Percentiles rank a stretch among this genome's conserved stretches.
These are phyloP conservation scores for Setomelanomma holmii DNA, from an alignment of 2,329 filamentous ascomycete species.

Conservation along the genomic window DNA sequence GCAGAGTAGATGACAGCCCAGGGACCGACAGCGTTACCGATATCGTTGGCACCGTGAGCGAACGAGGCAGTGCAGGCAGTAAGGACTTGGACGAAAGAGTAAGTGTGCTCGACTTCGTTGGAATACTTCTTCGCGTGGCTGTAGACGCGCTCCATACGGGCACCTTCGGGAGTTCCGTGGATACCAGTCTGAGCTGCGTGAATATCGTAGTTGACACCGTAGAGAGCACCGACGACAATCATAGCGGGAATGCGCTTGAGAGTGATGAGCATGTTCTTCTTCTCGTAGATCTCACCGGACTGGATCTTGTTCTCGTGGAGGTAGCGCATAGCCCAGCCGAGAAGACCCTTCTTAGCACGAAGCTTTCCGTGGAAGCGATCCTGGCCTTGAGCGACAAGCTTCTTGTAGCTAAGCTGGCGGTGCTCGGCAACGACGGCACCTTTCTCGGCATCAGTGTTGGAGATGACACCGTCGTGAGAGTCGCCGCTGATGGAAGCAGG, in stretches of 20 bases:
- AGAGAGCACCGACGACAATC: constrained; percentile 68
- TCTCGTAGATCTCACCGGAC: constrained; percentile 75
- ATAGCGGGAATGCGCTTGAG: constrained; percentile 73
- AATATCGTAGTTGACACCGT: constrained; percentile 83
- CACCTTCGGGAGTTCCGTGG: constrained; percentile 73
- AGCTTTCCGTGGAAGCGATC: constrained; percentile 69
- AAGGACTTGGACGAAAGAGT: constrained; percentile 61
- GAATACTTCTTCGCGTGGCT: constrained; percentile 49
- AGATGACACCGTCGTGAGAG: constrained; percentile 38
- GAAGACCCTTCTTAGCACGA: constrained; percentile 66
- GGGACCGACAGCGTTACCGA: constrained; percentile 47
- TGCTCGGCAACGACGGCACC: constrained; percentile 52
- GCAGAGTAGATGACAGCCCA: constrained; percentile 49
- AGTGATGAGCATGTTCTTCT: constrained; percentile 70
- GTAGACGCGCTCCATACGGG: constrained; percentile 74
- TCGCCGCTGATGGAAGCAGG: constrained; percentile 31
- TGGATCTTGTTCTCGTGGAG: constrained; percentile 78
- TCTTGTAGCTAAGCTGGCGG: constrained; percentile 65
- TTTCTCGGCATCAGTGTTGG: constrained; percentile 44
- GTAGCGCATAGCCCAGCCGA: constrained; percentile 84
- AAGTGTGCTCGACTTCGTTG: constrained; percentile 49
- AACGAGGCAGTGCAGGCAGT: constrained; percentile 53
- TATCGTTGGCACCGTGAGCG: constrained; percentile 75
- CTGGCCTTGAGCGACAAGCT: constrained; percentile 65
- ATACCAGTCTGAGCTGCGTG: constrained; percentile 77